Percentiles rank a stretch among this genome's conserved stretches.
These are phyloP conservation scores for Juncus inflexus DNA, from an alignment of 176 grass and related monocot species.

Conservation along the genomic window DNA sequence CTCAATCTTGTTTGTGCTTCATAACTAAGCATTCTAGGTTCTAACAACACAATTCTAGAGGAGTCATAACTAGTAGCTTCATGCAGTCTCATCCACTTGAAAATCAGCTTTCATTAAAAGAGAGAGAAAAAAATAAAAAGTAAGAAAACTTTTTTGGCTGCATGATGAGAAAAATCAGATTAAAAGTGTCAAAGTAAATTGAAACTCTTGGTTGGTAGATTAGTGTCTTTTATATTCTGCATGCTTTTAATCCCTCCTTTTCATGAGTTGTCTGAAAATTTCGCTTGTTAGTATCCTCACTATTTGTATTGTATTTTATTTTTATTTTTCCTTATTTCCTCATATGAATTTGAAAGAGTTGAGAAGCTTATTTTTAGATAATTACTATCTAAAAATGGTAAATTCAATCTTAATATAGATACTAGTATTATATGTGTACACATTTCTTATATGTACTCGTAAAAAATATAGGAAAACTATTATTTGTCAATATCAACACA, in stretches of 20 bases:
- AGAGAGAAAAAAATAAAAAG: background rate
- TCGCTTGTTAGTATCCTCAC: no score
- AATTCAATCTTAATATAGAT: no score
- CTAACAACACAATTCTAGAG: conserved; percentile 9
- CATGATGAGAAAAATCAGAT: conserved; percentile 24
- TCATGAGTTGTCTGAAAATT: background rate
- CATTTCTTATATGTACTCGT: no score
- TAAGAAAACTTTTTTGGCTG: conserved; percentile 23
- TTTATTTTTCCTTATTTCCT: background rate
- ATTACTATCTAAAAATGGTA: no score
- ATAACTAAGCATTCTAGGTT: no score
- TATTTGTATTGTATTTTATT: background rate
- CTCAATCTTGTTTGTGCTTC: no score
- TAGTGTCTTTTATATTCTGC: conserved; percentile 25
- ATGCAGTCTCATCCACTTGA: background rate
- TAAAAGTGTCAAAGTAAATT: conserved; percentile 15
- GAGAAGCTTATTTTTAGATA: no score
- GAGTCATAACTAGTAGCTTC: background rate
- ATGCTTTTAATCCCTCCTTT: conserved; percentile 24
- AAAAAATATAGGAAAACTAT: no score
- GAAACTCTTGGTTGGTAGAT: conserved; percentile 6
- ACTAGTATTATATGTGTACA: no score
- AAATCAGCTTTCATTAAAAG: background rate
- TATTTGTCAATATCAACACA: no score
- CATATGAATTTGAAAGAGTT: background rate